These are phyloP conservation scores for Neonothopanus nambi DNA, from an alignment of 1,284 basidiomycete genomes.

Conservation along the genomic window DNA sequence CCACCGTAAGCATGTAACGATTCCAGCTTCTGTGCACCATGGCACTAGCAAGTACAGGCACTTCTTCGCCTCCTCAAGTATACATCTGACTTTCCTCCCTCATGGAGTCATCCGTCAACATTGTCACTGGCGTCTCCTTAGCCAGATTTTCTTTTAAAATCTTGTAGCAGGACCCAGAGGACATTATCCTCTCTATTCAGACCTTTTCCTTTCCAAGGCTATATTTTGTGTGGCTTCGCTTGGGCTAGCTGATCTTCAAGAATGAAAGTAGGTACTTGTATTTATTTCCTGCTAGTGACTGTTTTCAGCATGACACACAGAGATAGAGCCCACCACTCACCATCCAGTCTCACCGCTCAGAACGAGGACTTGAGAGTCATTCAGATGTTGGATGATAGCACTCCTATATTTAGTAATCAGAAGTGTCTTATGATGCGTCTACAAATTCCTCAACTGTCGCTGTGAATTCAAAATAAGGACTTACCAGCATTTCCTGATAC, in stretches of 20 bases:
- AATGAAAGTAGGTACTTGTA: constrained; percentile 94
- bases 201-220: too few relatives aligned
- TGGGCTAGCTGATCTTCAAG: constrained; percentile 93
- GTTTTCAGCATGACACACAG: neutral
- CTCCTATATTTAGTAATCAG: constrained; percentile 89
- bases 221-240: too few relatives aligned
- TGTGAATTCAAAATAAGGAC: constrained; percentile 27
- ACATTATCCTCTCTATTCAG: too few relatives aligned
- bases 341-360: constrained; percentile 98
- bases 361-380: constrained; percentile 85
- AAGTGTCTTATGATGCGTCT: constrained; percentile 73
- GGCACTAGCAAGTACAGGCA: too few relatives aligned
- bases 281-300: constrained; percentile 86
- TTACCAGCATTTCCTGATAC: constrained; percentile 85
- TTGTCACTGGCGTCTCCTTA: too few relatives aligned
- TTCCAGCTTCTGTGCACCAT: too few relatives aligned
- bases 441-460: constrained; percentile 18
- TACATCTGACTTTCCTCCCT: too few relatives aligned
- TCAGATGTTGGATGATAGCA: constrained; percentile 73
- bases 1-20: too few relatives aligned
- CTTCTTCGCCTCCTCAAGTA: too few relatives aligned
- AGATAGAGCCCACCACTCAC: constrained; percentile 38
- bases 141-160: too few relatives aligned
- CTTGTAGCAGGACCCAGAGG: too few relatives aligned
- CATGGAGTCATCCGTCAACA: too few relatives aligned